These are phyloP conservation scores for Pestalotiopsis sp. DNA, from an alignment of 2,329 filamentous ascomycete species.

Conservation along the genomic window DNA sequence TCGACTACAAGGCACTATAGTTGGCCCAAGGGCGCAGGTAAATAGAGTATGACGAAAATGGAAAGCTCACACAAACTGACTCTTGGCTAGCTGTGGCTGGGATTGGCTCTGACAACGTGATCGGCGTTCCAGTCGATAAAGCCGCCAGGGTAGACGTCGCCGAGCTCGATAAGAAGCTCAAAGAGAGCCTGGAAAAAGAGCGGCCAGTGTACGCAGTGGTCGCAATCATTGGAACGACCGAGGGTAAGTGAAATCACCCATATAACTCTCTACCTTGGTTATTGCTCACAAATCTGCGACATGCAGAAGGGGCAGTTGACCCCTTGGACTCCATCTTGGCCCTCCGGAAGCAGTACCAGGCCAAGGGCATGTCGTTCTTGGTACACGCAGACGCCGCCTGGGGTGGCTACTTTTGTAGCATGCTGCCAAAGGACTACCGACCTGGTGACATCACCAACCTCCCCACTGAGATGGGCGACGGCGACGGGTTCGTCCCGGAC, in stretches of 20 bases:
- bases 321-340: conserved; percentile 37
- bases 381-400: conserved; percentile 51
- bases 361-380: conserved; percentile 43
- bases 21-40: conserved; percentile 50
- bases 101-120: conserved; percentile 42
- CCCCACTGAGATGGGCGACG: conserved; percentile 27
- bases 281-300: neutral
- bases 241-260: conserved; percentile 26
- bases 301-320: conserved; percentile 45
- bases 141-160: conserved; percentile 38
- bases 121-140: conserved; percentile 41
- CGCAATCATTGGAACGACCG: conserved; percentile 47
- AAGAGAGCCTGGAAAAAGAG: conserved; percentile 17
- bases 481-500: conserved; percentile 36
- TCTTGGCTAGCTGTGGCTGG: conserved; percentile 39
- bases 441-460: conserved; percentile 28
- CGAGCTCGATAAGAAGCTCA: conserved; percentile 27
- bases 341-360: conserved; percentile 41
- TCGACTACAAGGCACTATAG: conserved; percentile 48
- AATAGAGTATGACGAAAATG: conserved; percentile 13
- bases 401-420: conserved; percentile 51
- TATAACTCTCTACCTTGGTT: neutral
- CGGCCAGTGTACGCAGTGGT: conserved; percentile 44
- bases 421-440: conserved; percentile 37
- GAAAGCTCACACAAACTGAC: neutral